phyloP scores from a whole-genome alignment of 805 yeast species.

The Ogataea neopini region DNA sequence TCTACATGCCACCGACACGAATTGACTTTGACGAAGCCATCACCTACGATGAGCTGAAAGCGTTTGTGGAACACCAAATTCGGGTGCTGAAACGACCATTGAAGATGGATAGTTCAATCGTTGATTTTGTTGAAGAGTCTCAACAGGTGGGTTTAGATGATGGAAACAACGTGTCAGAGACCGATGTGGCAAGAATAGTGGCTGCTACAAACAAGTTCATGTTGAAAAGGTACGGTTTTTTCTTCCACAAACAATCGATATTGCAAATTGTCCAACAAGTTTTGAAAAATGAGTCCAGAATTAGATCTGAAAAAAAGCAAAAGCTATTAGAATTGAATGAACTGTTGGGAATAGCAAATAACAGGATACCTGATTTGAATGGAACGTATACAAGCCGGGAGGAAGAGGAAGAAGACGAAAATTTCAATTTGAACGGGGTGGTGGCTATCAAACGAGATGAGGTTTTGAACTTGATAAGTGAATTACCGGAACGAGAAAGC shows the following conservation, averaged over 20 bases:
- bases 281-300: conserved; percentile 25
- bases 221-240: conserved; percentile 22
- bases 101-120: conserved; percentile 14
- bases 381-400: conserved; percentile 20
- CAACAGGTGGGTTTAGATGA: conserved; percentile 11
- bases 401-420: conserved; percentile 18
- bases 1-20: too few species aligned
- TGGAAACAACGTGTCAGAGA: conserved; percentile 9
- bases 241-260: conserved; percentile 33
- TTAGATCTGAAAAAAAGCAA: conserved; percentile 15
- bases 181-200: conserved; percentile 16
- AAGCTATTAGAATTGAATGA: conserved; percentile 31
- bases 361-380: conserved; percentile 26
- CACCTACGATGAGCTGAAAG: conserved; percentile 28
- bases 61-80: conserved; percentile 29
- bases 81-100: conserved; percentile 22
- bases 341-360: conserved; percentile 26
- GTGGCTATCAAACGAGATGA: conserved; percentile 24
- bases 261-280: conserved; percentile 34
- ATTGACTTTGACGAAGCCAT: conserved; percentile 14
- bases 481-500: conserved; percentile 31
- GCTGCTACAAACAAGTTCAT: conserved; percentile 14
- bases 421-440: conserved; percentile 28
- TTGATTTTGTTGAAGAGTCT: conserved; percentile 11
- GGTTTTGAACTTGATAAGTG: conserved; percentile 28